A percentile compares a stretch with the other conserved stretches of the same genome.
phyloP scores from a whole-genome alignment of 2,329 filamentous ascomycete species.

The Fusarium luffae region DNA sequence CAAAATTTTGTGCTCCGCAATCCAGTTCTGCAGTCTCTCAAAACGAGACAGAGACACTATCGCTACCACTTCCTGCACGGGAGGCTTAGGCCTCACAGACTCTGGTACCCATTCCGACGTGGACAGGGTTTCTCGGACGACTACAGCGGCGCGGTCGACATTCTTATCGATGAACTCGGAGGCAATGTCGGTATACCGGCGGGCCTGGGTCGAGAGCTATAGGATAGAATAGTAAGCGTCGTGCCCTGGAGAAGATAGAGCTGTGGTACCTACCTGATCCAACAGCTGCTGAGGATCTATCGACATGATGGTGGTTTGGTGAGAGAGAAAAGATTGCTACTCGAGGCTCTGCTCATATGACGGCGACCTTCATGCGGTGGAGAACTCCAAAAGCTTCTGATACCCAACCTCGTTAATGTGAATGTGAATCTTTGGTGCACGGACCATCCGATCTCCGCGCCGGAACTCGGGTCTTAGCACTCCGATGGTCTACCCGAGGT shows the following conservation, averaged over 20 bases:
- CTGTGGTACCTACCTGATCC: slow-evolving; percentile 70
- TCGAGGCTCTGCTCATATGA: slow-evolving; percentile 45
- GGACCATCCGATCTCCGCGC: slow-evolving; percentile 37
- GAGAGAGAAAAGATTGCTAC: slow-evolving; percentile 39
- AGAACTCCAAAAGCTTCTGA: slow-evolving; percentile 41
- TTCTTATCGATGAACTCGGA: slow-evolving; percentile 84
- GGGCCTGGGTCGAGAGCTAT: slow-evolving; percentile 71
- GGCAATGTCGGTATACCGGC: slow-evolving; percentile 75
- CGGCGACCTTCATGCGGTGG: slow-evolving; percentile 46
- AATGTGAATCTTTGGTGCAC: slow-evolving; percentile 35
- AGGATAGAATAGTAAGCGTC: slow-evolving; percentile 21
- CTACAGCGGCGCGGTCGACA: slow-evolving; percentile 79
- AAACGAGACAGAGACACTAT: slow-evolving; percentile 51
- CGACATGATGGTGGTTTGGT: slow-evolving; percentile 68
- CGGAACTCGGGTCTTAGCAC: slow-evolving; percentile 31
- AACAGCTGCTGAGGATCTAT: slow-evolving; percentile 82
- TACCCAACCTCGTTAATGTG: slow-evolving; percentile 40
- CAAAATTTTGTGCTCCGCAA: slow-evolving; percentile 76
- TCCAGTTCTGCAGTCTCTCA: slow-evolving; percentile 75
- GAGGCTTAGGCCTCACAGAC: slow-evolving; percentile 69
- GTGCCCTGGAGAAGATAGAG: background rate
- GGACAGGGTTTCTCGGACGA: slow-evolving; percentile 75
- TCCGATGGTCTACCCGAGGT: slow-evolving; percentile 32
- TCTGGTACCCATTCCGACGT: slow-evolving; percentile 79
- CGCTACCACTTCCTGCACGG: slow-evolving; percentile 51